A percentile compares a stretch with the other conserved stretches of the same genome.
These are phyloP conservation scores for Uronychia setigera DNA, from an alignment of 73 alveolate genomes.

Conservation along the genomic window DNA sequence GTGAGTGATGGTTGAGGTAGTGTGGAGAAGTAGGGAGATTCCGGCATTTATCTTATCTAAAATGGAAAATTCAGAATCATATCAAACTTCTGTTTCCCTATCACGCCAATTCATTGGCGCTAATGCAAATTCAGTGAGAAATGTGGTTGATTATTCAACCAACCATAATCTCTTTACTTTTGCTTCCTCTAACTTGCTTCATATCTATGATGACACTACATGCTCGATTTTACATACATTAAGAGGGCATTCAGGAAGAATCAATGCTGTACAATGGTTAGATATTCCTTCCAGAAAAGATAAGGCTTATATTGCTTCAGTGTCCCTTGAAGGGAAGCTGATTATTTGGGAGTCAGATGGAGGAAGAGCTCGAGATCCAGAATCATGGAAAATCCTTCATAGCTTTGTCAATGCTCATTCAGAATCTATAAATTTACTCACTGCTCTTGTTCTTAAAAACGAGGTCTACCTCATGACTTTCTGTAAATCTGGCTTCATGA, in stretches of 20 bases:
- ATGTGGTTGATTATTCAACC: no score
- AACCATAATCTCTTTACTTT: no score
- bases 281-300: slow-evolving; percentile 57
- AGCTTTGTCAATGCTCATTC: slow-evolving; percentile 40
- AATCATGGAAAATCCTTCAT: no score
- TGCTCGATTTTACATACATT: slow-evolving; percentile 30
- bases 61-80: no score
- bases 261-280: slow-evolving; percentile 77
- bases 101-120: no score
- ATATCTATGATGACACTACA: background rate
- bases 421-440: slow-evolving; percentile 30
- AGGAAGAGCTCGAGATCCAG: slow-evolving; percentile 9
- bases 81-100: no score
- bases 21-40: no score
- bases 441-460: slow-evolving; percentile 9
- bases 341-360: slow-evolving; percentile 66
- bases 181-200: slow-evolving; percentile 10
- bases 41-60: no score
- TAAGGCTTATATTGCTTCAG: slow-evolving; percentile 68
- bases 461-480: slow-evolving; percentile 34
- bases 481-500: slow-evolving; percentile 43
- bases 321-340: slow-evolving; percentile 69
- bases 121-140: no score
- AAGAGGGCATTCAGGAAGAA: slow-evolving; percentile 84
- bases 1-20: no score